Base-by-base conservation (phyloP, 352 stramenopile species). In the Phytophthora ohioensis region DNA sequence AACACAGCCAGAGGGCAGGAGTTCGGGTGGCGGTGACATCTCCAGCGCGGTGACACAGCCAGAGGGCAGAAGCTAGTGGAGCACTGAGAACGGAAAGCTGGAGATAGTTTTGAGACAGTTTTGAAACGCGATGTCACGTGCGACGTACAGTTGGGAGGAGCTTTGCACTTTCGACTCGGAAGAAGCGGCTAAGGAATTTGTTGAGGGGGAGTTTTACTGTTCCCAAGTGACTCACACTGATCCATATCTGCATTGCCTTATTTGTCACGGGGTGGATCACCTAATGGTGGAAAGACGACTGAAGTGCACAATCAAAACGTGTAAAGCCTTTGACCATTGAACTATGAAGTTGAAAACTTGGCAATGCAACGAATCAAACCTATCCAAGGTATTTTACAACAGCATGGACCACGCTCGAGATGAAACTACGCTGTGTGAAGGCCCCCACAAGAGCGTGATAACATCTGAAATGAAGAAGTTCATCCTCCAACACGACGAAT, bases 401-500 rank as follows among this genome's bases (percentile, higher is more conserved):
- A n/a, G 9, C 4, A 6, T 42, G n/a, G 54, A 52, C 5, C 54
- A 52, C 30, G 10, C 15, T 32, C 27, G 39, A 0, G 54, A 42
- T 42, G 54, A 61, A 43, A 5, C 12, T 5, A n/a, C 35, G 2
- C 30, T 32, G 10, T 49, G 38, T 31, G 12, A 42, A 34, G 27
- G 39, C 15, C 54, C 54, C 13, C 38, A 41, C 13, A 27, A 12
- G 4, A 7, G 10, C 8, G 39, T 61, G 30, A 49, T 49, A 9
- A 42, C 54, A 31, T 5, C 17, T 5, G 58, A 66, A 13, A 66
- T 66, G 58, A 57, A 57, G 17, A 57, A 57, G 47, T 54, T 58
- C 31, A 58, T 66, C 27, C 36, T 51, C 3, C 58, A 57, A 13
- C 36, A 58, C 46, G 58, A 57, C 6, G 47, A 66, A 5, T 55